phyloP scores from a whole-genome alignment of 441 rosid genomes.

The Brassica balearica region DNA sequence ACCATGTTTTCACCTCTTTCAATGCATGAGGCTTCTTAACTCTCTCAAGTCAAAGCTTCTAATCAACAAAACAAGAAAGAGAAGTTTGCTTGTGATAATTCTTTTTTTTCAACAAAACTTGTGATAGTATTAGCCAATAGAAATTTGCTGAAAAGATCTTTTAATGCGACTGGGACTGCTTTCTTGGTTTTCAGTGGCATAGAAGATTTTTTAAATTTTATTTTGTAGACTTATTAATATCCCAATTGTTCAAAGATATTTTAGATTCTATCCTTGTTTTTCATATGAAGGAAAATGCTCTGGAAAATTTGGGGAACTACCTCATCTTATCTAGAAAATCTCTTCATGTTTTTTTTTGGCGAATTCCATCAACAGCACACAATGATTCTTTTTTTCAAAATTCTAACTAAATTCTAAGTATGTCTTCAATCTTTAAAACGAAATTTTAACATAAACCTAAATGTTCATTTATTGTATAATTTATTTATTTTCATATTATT shows the following conservation, averaged over 20 bases:
- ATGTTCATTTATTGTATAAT: too few relatives aligned
- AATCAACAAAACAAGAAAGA: neutral
- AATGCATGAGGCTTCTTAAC: neutral
- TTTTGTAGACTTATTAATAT: neutral
- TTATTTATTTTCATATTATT: too few relatives aligned
- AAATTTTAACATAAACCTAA: too few relatives aligned
- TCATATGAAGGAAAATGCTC: neutral
- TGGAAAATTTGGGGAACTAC: neutral
- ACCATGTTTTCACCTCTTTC: neutral
- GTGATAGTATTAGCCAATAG: constrained; percentile 9
- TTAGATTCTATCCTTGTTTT: neutral
- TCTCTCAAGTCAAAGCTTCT: neutral
- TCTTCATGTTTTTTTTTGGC: neutral
- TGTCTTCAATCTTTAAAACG: too few relatives aligned
- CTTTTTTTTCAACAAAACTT: too few relatives aligned
- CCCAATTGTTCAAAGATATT: constrained; percentile 23
- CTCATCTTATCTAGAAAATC: neutral
- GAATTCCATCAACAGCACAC: too few relatives aligned
- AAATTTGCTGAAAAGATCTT: neutral
- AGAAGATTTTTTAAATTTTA: neutral
- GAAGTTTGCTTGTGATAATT: neutral
- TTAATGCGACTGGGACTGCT: constrained; percentile 18
- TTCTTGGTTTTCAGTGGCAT: neutral
- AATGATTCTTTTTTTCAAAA: too few relatives aligned
- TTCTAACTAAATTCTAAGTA: too few relatives aligned